Evolutionary conservation across 2,329 filamentous ascomycete genomes (phyloP).

Genomic region (Xylaria arbuscula): DNA sequence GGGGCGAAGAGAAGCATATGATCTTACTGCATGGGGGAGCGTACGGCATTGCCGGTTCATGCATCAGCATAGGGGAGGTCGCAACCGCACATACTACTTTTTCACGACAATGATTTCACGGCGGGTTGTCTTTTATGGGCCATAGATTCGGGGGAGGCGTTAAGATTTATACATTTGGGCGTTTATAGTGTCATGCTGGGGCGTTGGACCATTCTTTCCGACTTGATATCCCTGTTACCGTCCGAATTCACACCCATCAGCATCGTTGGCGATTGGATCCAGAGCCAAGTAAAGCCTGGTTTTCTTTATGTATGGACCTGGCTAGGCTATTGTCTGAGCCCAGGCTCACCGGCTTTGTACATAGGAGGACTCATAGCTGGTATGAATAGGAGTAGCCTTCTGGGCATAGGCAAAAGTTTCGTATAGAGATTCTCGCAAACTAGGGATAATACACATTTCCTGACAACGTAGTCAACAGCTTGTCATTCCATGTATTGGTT

Average conservation of each 20-base stretch:
- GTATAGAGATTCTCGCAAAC: not conserved
- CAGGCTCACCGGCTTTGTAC: constrained; percentile 27
- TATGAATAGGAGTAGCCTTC: not conserved
- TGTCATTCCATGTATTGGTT: not conserved
- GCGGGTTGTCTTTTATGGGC: constrained; percentile 40
- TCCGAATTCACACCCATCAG: constrained; percentile 15
- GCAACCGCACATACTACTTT: constrained; percentile 35
- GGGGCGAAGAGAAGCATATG: constrained; percentile 5
- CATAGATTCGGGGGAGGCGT: constrained; percentile 45
- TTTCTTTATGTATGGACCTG: constrained; percentile 18
- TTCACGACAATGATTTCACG: constrained; percentile 43
- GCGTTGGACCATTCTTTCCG: constrained; percentile 26
- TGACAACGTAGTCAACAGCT: not conserved
- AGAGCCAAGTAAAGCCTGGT: constrained; percentile 7
- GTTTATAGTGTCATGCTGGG: constrained; percentile 38
- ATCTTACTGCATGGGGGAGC: constrained; percentile 28
- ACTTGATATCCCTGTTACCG: constrained; percentile 36
- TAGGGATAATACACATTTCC: constrained; percentile 21
- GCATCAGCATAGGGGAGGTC: constrained; percentile 38
- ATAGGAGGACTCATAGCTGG: constrained; percentile 15
- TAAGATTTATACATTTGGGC: constrained; percentile 39
- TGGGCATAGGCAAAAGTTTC: not conserved
- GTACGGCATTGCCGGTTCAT: constrained; percentile 28
- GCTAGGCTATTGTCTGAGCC: constrained; percentile 8
- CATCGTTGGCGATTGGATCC: constrained; percentile 28